Conservation (phyloP, 345 rosid species). For the Citrus unshiu region DNA sequence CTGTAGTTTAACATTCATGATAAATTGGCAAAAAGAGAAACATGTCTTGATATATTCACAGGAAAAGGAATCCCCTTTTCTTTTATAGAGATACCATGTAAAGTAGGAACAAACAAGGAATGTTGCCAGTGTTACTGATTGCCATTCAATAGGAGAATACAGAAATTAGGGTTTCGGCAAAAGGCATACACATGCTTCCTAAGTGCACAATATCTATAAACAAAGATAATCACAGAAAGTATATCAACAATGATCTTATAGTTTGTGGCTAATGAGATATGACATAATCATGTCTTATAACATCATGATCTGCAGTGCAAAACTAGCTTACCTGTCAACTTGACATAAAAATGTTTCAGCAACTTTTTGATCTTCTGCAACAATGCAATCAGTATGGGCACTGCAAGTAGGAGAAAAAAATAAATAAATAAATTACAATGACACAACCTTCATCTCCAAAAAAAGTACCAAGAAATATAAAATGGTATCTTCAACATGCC, state of each 20-base stretch:
- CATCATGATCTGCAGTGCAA: not conserved
- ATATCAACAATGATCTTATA: not conserved
- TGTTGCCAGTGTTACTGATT: not conserved
- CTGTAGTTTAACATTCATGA: not conserved
- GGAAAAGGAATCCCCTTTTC: not conserved
- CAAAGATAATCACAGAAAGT: not conserved
- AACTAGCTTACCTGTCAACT: slow-evolving; percentile 43
- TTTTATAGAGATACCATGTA: too few relatives aligned
- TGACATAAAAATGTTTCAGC: slow-evolving; percentile 40
- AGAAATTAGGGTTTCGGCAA: not conserved
- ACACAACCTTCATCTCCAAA: not conserved
- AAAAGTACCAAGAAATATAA: not conserved
- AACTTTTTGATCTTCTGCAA: slow-evolving; percentile 41
- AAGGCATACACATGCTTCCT: not conserved
- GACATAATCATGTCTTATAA: not conserved
- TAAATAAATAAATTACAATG: not conserved
- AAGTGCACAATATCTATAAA: not conserved
- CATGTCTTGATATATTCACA: not conserved
- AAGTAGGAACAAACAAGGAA: not conserved
- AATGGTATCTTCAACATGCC: slow-evolving; percentile 36
- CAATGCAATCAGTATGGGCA: slow-evolving; percentile 52
- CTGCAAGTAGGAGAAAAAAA: slow-evolving; percentile 24
- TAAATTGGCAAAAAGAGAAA: not conserved
- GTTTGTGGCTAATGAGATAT: not conserved
- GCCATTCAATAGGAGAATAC: not conserved